A percentile compares a stretch with the other conserved stretches of the same genome.
phyloP scores from a whole-genome alignment of 2,329 filamentous ascomycete species.

The Didymella sp. region DNA sequence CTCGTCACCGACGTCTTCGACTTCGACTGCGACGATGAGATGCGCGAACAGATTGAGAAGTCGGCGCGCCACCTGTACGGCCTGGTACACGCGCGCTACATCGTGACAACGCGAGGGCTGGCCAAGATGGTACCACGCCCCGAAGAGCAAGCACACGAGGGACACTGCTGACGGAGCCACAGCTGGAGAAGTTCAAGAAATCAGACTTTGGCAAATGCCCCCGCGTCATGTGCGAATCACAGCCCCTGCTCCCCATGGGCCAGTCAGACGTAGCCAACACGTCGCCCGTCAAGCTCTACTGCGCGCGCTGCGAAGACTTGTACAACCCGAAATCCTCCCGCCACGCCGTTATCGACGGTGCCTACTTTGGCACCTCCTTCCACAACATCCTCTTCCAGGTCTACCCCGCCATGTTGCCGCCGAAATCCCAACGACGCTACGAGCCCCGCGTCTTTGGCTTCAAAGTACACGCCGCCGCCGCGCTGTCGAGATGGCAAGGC shows the following conservation, averaged over 20 bases:
- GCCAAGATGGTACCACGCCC: constrained; percentile 83
- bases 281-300: constrained; percentile 96
- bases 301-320: constrained; percentile 93
- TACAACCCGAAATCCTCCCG: constrained; percentile 99
- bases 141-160: no score
- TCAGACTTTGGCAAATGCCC: constrained; percentile 98
- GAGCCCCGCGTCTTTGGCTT: constrained; percentile 93
- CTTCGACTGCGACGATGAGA: constrained; percentile 97
- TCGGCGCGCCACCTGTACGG: constrained; percentile 95
- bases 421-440: constrained; percentile 85
- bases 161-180: constrained; percentile 24
- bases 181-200: constrained; percentile 99
- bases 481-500: constrained; percentile 91
- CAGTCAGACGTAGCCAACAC: constrained; percentile 86
- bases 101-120: constrained; percentile 91
- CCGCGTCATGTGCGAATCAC: constrained; percentile 90
- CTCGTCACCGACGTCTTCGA: constrained; percentile 98
- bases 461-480: constrained; percentile 88
- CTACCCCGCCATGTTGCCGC: constrained; percentile 86
- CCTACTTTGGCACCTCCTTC: constrained; percentile 97
- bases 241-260: constrained; percentile 93
- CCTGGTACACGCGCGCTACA: constrained; percentile 93
- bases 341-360: constrained; percentile 93
- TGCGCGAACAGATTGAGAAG: constrained; percentile 97
- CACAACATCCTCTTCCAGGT: constrained; percentile 99